Percentiles rank a stretch among this genome's conserved stretches.
Evolutionary conservation across 83 land plant species (phyloP).

Genomic region (Diphasiastrum complanatum): DNA sequence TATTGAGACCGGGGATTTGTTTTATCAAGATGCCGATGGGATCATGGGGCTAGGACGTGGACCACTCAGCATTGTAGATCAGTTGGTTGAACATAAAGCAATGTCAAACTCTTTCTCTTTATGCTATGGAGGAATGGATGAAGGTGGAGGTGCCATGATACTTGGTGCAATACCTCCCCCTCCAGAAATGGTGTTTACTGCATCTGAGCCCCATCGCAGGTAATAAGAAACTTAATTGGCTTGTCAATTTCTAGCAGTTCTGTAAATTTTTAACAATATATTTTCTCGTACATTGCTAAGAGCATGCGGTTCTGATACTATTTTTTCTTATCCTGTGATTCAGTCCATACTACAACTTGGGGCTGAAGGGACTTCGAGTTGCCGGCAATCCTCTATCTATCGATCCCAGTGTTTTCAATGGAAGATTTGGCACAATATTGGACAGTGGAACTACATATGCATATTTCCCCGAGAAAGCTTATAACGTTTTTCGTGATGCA

Average conservation of each 20-base stretch:
- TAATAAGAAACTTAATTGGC: slow-evolving; percentile 25
- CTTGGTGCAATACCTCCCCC: slow-evolving; percentile 75
- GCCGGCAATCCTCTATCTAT: slow-evolving; percentile 60
- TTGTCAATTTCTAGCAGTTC: background rate
- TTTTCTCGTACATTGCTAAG: background rate
- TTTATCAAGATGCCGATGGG: slow-evolving; percentile 95
- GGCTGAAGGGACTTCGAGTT: slow-evolving; percentile 69
- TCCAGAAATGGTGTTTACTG: slow-evolving; percentile 70
- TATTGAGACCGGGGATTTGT: slow-evolving; percentile 85
- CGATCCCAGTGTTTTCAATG: slow-evolving; percentile 52
- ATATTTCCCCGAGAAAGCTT: slow-evolving; percentile 77
- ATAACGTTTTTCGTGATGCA: slow-evolving; percentile 57
- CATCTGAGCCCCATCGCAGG: slow-evolving; percentile 87
- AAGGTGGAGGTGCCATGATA: slow-evolving; percentile 95
- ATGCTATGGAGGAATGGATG: slow-evolving; percentile 97
- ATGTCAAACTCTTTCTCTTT: slow-evolving; percentile 82
- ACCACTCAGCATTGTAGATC: slow-evolving; percentile 87
- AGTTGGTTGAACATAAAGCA: slow-evolving; percentile 70
- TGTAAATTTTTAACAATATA: background rate
- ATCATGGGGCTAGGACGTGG: slow-evolving; percentile 98
- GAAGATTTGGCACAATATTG: slow-evolving; percentile 77
- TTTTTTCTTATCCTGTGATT: slow-evolving; percentile 49
- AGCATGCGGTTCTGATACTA: slow-evolving; percentile 42
- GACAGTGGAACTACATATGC: slow-evolving; percentile 99
- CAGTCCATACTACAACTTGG: slow-evolving; percentile 97